Evolutionary conservation across 2,329 filamentous ascomycete genomes (phyloP).

Genomic region (Cordyceps fumosorosea): DNA sequence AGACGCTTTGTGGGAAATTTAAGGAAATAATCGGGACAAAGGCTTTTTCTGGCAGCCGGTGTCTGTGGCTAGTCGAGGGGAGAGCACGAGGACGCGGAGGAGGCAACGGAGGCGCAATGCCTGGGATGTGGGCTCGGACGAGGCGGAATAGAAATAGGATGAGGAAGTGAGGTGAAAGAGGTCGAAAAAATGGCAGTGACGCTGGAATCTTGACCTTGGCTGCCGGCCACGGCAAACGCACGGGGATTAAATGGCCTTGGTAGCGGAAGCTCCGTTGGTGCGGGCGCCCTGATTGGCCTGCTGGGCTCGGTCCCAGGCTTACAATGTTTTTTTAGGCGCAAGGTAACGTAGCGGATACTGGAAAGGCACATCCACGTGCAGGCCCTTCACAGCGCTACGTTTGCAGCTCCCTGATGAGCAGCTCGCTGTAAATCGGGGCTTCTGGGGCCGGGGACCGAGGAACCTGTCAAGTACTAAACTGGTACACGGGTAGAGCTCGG

Average conservation of each 20-base stretch:
- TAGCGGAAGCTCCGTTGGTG: slow-evolving; percentile 3
- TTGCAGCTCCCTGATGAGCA: neutral
- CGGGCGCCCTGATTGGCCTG: slow-evolving; percentile 9
- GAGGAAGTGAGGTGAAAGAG: slow-evolving; percentile 8
- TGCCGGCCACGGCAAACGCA: slow-evolving; percentile 9
- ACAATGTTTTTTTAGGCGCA: slow-evolving; percentile 7
- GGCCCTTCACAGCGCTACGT: neutral
- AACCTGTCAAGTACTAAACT: neutral
- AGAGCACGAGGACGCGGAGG: neutral
- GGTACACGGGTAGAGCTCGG: slow-evolving; percentile 4
- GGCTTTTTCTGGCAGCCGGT: neutral
- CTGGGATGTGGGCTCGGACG: slow-evolving; percentile 7
- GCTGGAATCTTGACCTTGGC: slow-evolving; percentile 2
- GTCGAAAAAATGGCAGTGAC: slow-evolving; percentile 12
- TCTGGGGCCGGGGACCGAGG: neutral
- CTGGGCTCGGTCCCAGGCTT: neutral
- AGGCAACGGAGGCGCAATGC: slow-evolving; percentile 17
- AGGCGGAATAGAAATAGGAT: neutral
- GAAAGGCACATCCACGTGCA: slow-evolving; percentile 3
- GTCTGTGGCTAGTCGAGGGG: neutral
- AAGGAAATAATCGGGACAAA: neutral
- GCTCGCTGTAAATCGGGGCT: slow-evolving; percentile 2
- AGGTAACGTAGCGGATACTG: slow-evolving; percentile 11
- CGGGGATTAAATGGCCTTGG: slow-evolving; percentile 7
- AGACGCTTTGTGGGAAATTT: slow-evolving; percentile 1